These are phyloP conservation scores for Arthrobotrys conoides DNA, from an alignment of 2,329 filamentous ascomycete genomes.

Conservation along the genomic window DNA sequence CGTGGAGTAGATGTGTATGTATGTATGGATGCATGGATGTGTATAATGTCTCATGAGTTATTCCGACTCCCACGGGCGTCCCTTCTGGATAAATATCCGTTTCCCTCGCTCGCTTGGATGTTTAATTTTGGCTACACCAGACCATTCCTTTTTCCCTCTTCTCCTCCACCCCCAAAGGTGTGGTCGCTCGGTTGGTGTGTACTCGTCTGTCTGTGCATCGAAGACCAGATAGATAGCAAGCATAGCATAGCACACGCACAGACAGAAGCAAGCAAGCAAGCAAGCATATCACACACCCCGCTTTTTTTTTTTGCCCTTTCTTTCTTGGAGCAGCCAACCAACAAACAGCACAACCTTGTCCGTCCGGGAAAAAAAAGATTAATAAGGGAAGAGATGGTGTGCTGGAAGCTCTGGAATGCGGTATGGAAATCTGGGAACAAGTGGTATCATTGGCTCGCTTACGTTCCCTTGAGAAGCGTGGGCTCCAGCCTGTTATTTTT, in stretches of 20 bases:
- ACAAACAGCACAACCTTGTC: conserved; percentile 12
- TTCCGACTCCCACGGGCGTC: conserved; percentile 35
- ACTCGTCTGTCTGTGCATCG: conserved; percentile 47
- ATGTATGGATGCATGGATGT: conserved; percentile 9
- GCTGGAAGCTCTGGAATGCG: conserved; percentile 59
- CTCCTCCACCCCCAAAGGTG: conserved; percentile 5
- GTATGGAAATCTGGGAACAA: conserved; percentile 56
- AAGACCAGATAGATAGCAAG: conserved; percentile 16
- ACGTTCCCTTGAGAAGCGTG: conserved; percentile 38
- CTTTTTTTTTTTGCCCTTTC: not conserved
- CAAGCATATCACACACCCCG: conserved; percentile 46
- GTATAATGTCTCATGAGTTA: conserved; percentile 35
- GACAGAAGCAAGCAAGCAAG: not conserved
- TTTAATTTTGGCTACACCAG: conserved; percentile 48
- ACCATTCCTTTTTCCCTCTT: conserved; percentile 24
- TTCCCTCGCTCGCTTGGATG: conserved; percentile 60
- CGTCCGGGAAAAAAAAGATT: conserved; percentile 43
- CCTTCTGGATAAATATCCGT: conserved; percentile 61
- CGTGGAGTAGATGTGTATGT: not conserved
- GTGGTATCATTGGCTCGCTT: conserved; percentile 59
- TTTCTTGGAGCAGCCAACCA: not conserved
- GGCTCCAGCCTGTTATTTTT: conserved; percentile 38
- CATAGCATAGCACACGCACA: not conserved
- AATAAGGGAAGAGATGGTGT: conserved; percentile 40
- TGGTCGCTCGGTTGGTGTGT: conserved; percentile 49